Percentiles rank a stretch among this genome's conserved stretches.
phyloP scores from a whole-genome alignment of 2,329 filamentous ascomycete species.

The Camptophora hylomeconis region DNA sequence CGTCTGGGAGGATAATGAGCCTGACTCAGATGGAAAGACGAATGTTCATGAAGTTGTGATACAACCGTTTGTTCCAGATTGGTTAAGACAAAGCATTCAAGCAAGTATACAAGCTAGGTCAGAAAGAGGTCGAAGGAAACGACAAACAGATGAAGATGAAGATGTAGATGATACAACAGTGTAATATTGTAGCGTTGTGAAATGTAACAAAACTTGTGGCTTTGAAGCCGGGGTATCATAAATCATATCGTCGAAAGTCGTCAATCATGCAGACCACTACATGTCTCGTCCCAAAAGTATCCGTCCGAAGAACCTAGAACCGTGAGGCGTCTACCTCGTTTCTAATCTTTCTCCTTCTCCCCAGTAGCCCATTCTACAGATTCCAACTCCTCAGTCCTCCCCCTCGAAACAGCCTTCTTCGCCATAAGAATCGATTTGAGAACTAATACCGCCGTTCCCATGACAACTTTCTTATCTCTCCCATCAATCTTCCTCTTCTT shows the following conservation, averaged over 20 bases:
- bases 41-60: conserved; percentile 38
- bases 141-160: conserved; percentile 13
- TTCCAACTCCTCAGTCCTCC: conserved; percentile 37
- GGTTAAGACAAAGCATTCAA: conserved; percentile 39
- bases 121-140: conserved; percentile 5
- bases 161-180: too few species aligned
- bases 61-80: conserved; percentile 74
- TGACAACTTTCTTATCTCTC: conserved; percentile 36
- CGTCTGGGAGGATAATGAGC: conserved; percentile 34
- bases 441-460: conserved; percentile 42
- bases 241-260: too few species aligned
- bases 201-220: too few species aligned
- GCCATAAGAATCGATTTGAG: conserved; percentile 38
- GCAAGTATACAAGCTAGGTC: conserved; percentile 11
- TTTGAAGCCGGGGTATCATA: too few species aligned
- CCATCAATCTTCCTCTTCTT: conserved; percentile 35
- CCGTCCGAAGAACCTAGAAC: too few species aligned
- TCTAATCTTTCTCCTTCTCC: too few species aligned
- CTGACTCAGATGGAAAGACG: conserved; percentile 23
- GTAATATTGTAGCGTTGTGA: too few species aligned
- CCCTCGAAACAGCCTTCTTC: conserved; percentile 18
- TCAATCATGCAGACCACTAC: too few species aligned
- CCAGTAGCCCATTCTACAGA: conserved; percentile 42
- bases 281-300: too few species aligned
- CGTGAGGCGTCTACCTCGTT: too few species aligned